Conservation (phyloP, 2,329 filamentous ascomycete species). For the Stemphylium vesicarium region DNA sequence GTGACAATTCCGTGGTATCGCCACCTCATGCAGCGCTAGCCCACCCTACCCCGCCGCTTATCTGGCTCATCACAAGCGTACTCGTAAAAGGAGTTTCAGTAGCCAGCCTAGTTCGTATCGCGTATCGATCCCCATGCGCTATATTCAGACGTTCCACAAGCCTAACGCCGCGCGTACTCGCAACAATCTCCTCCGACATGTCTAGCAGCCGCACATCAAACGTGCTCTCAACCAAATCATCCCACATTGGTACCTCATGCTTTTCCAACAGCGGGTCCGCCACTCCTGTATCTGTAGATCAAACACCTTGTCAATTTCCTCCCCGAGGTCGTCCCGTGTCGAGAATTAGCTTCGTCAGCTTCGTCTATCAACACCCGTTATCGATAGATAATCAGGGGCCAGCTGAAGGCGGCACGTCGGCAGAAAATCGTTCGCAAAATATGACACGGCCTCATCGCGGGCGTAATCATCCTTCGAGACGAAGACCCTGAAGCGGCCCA, state of each 20-base stretch:
- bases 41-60: neutral
- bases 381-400: no score
- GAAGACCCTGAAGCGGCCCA: no score
- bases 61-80: conserved; percentile 1
- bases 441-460: no score
- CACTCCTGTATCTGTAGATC: conserved; percentile 4
- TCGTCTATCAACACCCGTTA: no score
- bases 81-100: conserved; percentile 6
- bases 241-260: neutral
- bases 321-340: neutral
- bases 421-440: no score
- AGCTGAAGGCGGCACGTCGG: no score
- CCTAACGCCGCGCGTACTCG: conserved; percentile 13
- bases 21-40: neutral
- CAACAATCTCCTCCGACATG: conserved; percentile 9
- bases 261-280: conserved; percentile 3
- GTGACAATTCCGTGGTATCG: neutral
- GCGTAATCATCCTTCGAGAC: no score
- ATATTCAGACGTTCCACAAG: conserved; percentile 7
- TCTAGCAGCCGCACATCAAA: conserved; percentile 7
- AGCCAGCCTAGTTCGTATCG: conserved; percentile 12
- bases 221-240: conserved; percentile 2
- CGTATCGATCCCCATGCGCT: conserved; percentile 11
- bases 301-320: neutral
- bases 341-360: neutral